Conservation (phyloP, 345 rosid genomes). For the Hibiscus tridactylites region DNA sequence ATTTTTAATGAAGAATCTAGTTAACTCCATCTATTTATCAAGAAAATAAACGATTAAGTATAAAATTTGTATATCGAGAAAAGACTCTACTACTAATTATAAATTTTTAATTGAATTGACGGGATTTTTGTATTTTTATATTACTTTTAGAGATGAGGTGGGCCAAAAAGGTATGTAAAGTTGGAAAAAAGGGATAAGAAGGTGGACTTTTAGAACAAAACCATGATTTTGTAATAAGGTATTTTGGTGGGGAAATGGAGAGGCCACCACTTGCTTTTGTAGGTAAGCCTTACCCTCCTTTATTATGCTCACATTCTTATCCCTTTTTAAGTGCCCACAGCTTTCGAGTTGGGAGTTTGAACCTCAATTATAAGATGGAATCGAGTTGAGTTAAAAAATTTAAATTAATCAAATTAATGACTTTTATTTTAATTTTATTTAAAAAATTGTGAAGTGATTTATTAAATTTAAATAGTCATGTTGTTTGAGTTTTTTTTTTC, state of each 20-base stretch:
- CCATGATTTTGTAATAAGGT: not conserved
- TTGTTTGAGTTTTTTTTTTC: no score
- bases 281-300: not conserved
- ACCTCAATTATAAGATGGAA: no score
- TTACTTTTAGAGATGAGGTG: not conserved
- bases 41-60: no score
- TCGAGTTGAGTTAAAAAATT: no score
- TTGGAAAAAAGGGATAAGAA: conserved; percentile 6
- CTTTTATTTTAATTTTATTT: no score
- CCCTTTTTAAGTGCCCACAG: not conserved
- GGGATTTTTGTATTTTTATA: not conserved
- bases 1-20: no score
- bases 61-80: no score
- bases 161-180: not conserved
- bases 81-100: no score
- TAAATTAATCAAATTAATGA: no score
- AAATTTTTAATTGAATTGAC: not conserved
- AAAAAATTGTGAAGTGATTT: no score
- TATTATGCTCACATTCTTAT: not conserved
- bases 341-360: not conserved
- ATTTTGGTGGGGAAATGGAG: not conserved
- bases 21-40: no score
- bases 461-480: no score
- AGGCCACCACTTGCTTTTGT: conserved; percentile 5
- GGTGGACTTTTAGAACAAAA: not conserved